Evolutionary conservation across 106 monocot species (phyloP), one percentile per base, ranked within the genome.

Genomic region (Apostasia ramifera): DNA sequence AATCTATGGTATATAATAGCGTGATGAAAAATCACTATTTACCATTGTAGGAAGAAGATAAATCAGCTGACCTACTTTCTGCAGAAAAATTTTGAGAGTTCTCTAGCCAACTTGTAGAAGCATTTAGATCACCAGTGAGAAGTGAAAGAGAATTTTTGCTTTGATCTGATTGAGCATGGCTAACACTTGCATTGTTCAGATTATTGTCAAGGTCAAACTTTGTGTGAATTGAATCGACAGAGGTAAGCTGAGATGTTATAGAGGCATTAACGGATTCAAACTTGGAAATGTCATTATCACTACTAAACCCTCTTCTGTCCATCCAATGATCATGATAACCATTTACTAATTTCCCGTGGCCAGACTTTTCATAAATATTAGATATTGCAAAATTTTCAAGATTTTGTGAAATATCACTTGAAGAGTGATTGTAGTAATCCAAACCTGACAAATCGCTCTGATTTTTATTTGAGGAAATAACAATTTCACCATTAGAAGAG

Each of bases 261-360:
- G 11, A n/a, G 57, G 1, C 53, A 74, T 37, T 10, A 55, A 51
- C 26, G 51, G 62, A n/a, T 69, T 61, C 72, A 61, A 60, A 42
- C 15, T 59, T 44, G n/a, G 59, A 43, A 26, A n/a, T 46, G 12
- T 62, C 74, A 61, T 15, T 63, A 40, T 74, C 57, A 66, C 5
- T n/a, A 76, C 13, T 68, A 71, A 73, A 55, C 8, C 73, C 74
- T 71, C 56, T 75, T 38, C 39, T 80, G 53, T 73, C 79, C 55
- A 54, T 73, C 70, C 44, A 66, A 6, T 71, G 59, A 52, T 74
- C 60, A 63, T 77, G 60, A 83, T 74, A 77, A 68, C 76, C 85
- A 83, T 85, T 85, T 43, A 53, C 70, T 42, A 55, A 38, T 43
- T 56, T 49, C 54, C 78, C 44, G 44, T 72, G 61, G 10, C 47